Percentiles rank a stretch among this genome's conserved stretches.
phyloP scores from a whole-genome alignment of 257 asterid species.

The Solanum phureja region DNA sequence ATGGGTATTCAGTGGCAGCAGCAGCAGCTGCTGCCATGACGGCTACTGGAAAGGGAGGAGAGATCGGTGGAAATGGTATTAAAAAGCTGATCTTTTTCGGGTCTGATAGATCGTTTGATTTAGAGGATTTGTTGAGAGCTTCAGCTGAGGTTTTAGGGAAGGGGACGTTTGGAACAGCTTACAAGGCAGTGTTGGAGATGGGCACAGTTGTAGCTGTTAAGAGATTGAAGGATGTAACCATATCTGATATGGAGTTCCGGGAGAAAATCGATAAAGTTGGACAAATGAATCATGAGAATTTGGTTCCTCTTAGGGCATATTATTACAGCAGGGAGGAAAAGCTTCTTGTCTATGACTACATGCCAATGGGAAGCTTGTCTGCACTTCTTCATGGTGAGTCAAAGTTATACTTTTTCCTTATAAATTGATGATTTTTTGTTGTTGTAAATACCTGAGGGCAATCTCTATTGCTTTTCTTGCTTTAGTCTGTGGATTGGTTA shows the following conservation, averaged over 20 bases:
- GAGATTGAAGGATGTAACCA: conserved; percentile 31
- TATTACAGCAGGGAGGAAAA: conserved; percentile 42
- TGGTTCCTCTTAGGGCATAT: conserved; percentile 37
- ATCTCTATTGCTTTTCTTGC: not conserved
- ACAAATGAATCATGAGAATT: conserved; percentile 22
- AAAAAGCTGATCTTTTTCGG: conserved; percentile 24
- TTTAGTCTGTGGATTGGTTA: not conserved
- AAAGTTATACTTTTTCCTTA: not conserved
- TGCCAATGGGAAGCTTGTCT: conserved; percentile 42
- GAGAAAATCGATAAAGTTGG: conserved; percentile 28
- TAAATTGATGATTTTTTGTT: not conserved
- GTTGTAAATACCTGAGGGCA: not conserved
- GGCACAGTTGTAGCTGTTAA: conserved; percentile 28
- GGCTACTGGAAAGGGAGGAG: conserved; percentile 14
- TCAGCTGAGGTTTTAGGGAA: conserved; percentile 41
- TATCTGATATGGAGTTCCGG: conserved; percentile 25
- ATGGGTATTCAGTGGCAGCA: conserved; percentile 27
- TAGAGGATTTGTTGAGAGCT: conserved; percentile 35
- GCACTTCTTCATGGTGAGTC: conserved; percentile 36
- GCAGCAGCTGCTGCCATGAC: conserved; percentile 33
- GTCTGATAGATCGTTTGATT: conserved; percentile 17
- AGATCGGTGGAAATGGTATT: conserved; percentile 13
- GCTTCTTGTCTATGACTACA: conserved; percentile 34
- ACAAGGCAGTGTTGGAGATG: conserved; percentile 31
- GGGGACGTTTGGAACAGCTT: conserved; percentile 33